A percentile compares a stretch with the other conserved stretches of the same genome.
These are phyloP conservation scores for Apiotrichum akiyoshidainum DNA, from an alignment of 1,284 basidiomycete genomes.

Conservation along the genomic window DNA sequence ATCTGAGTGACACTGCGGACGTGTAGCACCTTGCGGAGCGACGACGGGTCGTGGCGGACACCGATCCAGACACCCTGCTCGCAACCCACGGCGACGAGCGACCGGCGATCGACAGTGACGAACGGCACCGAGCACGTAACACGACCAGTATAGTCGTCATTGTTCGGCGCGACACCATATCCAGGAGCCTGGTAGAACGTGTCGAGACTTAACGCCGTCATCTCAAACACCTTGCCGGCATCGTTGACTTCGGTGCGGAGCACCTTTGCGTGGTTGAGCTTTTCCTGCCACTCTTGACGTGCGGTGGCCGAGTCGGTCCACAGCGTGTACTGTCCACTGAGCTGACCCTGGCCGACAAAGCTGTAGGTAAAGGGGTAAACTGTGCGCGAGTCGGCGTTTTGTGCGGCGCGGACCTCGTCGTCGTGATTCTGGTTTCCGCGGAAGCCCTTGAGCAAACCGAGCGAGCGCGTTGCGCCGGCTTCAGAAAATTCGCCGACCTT, in stretches of 20 bases:
- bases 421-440: slow-evolving; percentile 20
- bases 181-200: slow-evolving; percentile 73
- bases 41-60: slow-evolving; percentile 77
- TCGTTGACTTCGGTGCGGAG: slow-evolving; percentile 83
- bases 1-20: slow-evolving; percentile 87
- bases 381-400: slow-evolving; percentile 58
- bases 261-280: slow-evolving; percentile 81
- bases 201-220: slow-evolving; percentile 77
- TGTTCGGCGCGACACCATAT: slow-evolving; percentile 55
- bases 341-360: slow-evolving; percentile 76
- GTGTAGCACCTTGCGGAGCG: slow-evolving; percentile 83
- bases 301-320: slow-evolving; percentile 76
- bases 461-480: slow-evolving; percentile 32
- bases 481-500: slow-evolving; percentile 73
- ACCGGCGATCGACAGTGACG: slow-evolving; percentile 74
- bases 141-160: slow-evolving; percentile 73
- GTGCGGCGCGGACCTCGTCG: slow-evolving; percentile 1
- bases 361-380: slow-evolving; percentile 72
- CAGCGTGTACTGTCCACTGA: slow-evolving; percentile 75
- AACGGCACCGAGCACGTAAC: slow-evolving; percentile 93
- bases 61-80: slow-evolving; percentile 97
- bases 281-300: slow-evolving; percentile 81
- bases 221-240: slow-evolving; percentile 85
- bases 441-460: slow-evolving; percentile 33
- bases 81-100: slow-evolving; percentile 86